These are phyloP conservation scores for Kregervanrija delftensis DNA, from an alignment of 805 yeast genomes.

Conservation along the genomic window DNA sequence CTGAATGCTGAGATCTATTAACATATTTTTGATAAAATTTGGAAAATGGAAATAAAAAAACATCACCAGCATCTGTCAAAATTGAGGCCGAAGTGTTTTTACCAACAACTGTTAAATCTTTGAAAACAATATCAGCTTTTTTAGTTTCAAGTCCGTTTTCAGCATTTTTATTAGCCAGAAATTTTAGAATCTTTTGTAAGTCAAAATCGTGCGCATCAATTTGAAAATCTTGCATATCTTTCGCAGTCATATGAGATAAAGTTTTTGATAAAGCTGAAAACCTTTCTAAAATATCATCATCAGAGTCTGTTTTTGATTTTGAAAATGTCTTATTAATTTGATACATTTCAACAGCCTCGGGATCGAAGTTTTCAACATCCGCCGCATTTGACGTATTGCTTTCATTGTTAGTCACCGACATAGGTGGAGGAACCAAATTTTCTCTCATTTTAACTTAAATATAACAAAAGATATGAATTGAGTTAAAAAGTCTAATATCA, in stretches of 20 bases:
- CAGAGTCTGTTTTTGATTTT: too few species aligned
- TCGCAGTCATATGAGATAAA: constrained; percentile 15
- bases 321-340: too few species aligned
- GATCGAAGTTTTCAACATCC: too few species aligned
- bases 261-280: constrained; percentile 12
- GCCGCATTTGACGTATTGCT: too few species aligned
- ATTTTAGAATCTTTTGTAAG: constrained; percentile 29
- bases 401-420: too few species aligned
- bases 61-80: constrained; percentile 37
- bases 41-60: constrained; percentile 20
- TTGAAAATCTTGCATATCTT: constrained; percentile 14
- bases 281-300: constrained; percentile 15
- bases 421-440: too few species aligned
- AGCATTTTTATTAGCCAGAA: constrained; percentile 31
- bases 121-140: constrained; percentile 37
- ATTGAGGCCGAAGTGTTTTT: constrained; percentile 39
- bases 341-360: too few species aligned
- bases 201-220: constrained; percentile 31
- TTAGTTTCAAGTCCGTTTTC: constrained; percentile 37
- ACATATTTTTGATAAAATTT: too few species aligned
- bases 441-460: too few species aligned
- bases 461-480: too few species aligned
- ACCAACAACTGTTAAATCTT: constrained; percentile 38
- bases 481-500: too few species aligned
- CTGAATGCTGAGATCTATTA: neutral